These are phyloP conservation scores for Penicillium sp. DNA, from an alignment of 2,329 filamentous ascomycete genomes.

Conservation along the genomic window DNA sequence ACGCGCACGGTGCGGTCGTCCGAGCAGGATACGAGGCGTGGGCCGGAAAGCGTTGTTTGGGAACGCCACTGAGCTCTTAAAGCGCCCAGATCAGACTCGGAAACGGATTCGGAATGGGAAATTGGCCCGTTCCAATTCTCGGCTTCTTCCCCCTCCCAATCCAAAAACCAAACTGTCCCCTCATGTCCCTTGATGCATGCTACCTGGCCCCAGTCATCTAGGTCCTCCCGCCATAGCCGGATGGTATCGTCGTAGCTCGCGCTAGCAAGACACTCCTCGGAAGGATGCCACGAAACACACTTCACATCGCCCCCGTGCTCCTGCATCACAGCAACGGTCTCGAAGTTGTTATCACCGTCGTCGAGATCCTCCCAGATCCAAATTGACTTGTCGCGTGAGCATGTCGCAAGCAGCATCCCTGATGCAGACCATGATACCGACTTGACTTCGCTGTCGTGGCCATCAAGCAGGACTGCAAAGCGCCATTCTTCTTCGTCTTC, in stretches of 20 bases:
- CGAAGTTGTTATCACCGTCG: constrained; percentile 88
- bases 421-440: constrained; percentile 60
- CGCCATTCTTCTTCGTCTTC: constrained; percentile 81
- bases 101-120: neutral
- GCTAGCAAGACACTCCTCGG: constrained; percentile 75
- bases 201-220: constrained; percentile 92
- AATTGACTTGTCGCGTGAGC: constrained; percentile 86
- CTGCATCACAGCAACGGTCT: constrained; percentile 90
- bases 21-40: constrained; percentile 75
- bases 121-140: neutral
- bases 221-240: constrained; percentile 83
- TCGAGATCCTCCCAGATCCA: constrained; percentile 97
- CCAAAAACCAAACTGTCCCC: constrained; percentile 86
- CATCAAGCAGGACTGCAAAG: constrained; percentile 87
- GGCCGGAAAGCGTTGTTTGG: constrained; percentile 35
- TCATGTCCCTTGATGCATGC: constrained; percentile 74
- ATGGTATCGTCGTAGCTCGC: constrained; percentile 94
- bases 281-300: constrained; percentile 85
- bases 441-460: constrained; percentile 95
- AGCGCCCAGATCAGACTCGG: constrained; percentile 4
- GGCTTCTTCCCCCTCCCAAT: constrained; percentile 56
- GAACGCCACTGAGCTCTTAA: constrained; percentile 28
- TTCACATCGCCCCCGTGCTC: constrained; percentile 97
- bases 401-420: constrained; percentile 85
- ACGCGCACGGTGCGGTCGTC: constrained; percentile 77